Conservation (phyloP, 352 stramenopile species). For the Lagenidium giganteum region DNA sequence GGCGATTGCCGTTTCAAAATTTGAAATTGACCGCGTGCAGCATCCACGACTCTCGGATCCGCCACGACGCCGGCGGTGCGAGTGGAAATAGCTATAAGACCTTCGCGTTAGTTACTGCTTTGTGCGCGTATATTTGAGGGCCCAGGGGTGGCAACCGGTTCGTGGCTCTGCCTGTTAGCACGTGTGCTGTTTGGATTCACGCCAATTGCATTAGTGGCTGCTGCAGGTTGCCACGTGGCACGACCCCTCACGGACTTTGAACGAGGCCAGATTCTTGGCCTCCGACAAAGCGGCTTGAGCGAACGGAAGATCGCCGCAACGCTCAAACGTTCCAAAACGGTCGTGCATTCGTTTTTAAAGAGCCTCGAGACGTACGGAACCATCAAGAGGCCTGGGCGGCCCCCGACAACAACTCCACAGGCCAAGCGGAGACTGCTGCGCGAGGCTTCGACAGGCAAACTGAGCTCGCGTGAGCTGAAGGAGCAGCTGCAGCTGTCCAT, state of each 20-base stretch:
- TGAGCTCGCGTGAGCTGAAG: conserved; percentile 4
- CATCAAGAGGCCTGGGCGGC: not conserved
- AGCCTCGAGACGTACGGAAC: not conserved
- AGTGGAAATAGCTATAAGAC: no score
- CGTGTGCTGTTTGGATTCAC: no score
- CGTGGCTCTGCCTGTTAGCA: no score
- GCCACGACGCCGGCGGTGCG: no score
- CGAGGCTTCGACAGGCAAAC: conserved; percentile 8
- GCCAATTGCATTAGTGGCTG: no score
- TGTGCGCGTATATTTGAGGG: no score
- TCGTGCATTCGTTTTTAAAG: not conserved
- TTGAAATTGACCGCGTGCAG: no score
- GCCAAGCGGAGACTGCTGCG: conserved; percentile 1
- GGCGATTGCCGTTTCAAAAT: no score
- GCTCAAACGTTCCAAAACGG: not conserved
- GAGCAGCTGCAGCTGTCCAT: conserved; percentile 7
- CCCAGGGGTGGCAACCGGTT: no score
- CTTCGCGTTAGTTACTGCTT: no score
- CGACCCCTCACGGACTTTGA: not conserved
- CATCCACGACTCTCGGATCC: no score
- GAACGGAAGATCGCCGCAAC: no score
- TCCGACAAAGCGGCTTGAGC: conserved; percentile 2
- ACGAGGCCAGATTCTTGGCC: not conserved
- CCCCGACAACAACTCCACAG: not conserved
- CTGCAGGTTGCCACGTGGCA: not conserved